These are phyloP conservation scores for Achaetomium macrosporum DNA, from an alignment of 2,329 filamentous ascomycete species.

Conservation along the genomic window DNA sequence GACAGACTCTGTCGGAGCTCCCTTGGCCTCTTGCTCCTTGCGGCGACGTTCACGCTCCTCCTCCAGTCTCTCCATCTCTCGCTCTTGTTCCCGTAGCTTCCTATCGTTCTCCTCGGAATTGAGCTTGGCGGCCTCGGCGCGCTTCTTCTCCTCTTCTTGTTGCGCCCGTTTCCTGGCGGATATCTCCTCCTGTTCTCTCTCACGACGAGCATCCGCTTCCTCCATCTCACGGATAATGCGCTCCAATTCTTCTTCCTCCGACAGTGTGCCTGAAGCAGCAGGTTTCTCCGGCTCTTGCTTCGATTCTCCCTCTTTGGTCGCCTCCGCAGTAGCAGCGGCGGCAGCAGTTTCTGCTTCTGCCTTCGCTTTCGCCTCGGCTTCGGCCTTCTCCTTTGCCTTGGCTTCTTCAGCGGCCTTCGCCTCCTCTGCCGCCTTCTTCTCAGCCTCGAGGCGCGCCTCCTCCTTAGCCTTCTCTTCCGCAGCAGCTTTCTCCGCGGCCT, in stretches of 20 bases:
- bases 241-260: conserved; percentile 52
- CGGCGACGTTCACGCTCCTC: conserved; percentile 61
- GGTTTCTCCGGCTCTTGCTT: conserved; percentile 28
- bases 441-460: conserved; percentile 16
- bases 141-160: conserved; percentile 41
- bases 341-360: conserved; percentile 30
- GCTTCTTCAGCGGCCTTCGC: conserved; percentile 24
- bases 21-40: conserved; percentile 44
- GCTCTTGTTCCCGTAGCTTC: conserved; percentile 66
- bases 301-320: conserved; percentile 25
- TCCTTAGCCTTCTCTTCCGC: conserved; percentile 21
- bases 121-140: conserved; percentile 38
- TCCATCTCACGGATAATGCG: conserved; percentile 59
- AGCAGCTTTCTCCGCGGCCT: conserved; percentile 29
- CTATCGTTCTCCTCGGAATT: conserved; percentile 52
- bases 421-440: conserved; percentile 26
- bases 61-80: conserved; percentile 66
- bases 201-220: conserved; percentile 46
- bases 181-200: conserved; percentile 42
- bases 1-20: conserved; percentile 40
- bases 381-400: conserved; percentile 23
- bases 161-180: conserved; percentile 34
- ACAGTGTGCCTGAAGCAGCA: conserved; percentile 29
- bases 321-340: conserved; percentile 30
- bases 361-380: conserved; percentile 28